Base-by-base conservation (phyloP, 2,329 filamentous ascomycete species). In the Penicillium sp. region DNA sequence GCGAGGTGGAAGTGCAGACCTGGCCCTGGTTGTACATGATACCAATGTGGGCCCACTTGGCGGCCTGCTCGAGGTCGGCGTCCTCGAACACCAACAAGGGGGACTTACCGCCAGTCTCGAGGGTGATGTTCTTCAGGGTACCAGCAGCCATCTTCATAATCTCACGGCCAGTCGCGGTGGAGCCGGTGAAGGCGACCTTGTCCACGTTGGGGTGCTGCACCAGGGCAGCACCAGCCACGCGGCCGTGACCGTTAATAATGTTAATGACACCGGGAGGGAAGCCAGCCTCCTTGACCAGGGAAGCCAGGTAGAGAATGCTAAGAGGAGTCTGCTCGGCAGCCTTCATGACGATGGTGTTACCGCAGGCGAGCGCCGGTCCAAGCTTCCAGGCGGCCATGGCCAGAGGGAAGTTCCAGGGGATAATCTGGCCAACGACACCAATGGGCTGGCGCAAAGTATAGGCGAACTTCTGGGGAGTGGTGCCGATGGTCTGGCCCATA, bases 391-490 rank as follows among this genome's bases (percentile, higher is more conserved):
- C 66, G 22, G 66, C 66, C 66, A 68, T 68, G 2, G 62, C 63
- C 38, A 68, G 59, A 34, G 67, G 90, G 81, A 92, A 94, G 82
- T 94, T 94, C 90, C 90, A 93, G 63, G 91, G 91, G 70, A 95
- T 94, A 73, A 94, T 93, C 77, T 95, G 91, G 72, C 88, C 92
- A 76, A 91, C 92, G 60, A 92, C 89, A 76, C 90, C 90, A 65
- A 88, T 81, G 10, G 92, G 90, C 83, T 96, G 91, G 67, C 87
- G 86, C 71, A 85, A 82, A 65, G 90, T 92, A 82, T 95, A 96
- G 81, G 91, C 89, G 81, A 96, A 92, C 77, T 88, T 91, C 66
- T 90, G 88, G 15, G 67, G 67, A 2, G 68, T 71, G 57, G 73
- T 74, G 59, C 65, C 61, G 47, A 95, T 88, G 58, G 92, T 91